Conservation (phyloP, 768 basidiomycete genomes). For the Mycena galericulata region DNA sequence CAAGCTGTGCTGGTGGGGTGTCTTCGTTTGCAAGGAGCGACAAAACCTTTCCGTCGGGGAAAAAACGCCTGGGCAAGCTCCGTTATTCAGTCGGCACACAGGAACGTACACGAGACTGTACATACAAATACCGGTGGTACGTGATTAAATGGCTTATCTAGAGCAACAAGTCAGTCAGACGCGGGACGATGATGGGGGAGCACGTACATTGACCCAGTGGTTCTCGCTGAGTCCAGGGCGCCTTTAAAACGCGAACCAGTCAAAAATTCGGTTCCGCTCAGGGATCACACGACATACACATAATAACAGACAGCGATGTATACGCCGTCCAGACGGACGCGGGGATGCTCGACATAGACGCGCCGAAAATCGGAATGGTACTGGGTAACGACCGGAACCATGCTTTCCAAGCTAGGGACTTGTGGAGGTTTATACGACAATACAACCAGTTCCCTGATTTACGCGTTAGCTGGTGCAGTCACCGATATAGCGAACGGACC, state of each 20-base stretch:
- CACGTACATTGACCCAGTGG: conserved; percentile 85
- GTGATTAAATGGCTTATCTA: conserved; percentile 89
- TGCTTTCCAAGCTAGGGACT: conserved; percentile 62
- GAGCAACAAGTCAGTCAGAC: conserved; percentile 20
- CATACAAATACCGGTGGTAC: conserved; percentile 92
- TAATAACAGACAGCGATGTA: conserved; percentile 95
- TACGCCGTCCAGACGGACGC: conserved; percentile 87
- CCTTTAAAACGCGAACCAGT: conserved; percentile 49
- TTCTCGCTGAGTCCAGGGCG: conserved; percentile 86
- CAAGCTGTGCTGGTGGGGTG: conserved; percentile 72
- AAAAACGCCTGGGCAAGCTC: conserved; percentile 83
- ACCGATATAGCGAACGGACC: conserved; percentile 54
- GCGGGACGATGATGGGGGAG: conserved; percentile 1
- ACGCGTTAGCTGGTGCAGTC: background rate
- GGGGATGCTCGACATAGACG: conserved; percentile 85
- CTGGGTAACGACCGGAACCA: conserved; percentile 62
- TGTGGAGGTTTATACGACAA: conserved; percentile 82
- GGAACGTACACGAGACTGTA: background rate
- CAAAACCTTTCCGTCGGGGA: conserved; percentile 86
- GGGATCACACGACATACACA: conserved; percentile 59
- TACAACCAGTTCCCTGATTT: conserved; percentile 70
- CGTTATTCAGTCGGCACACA: background rate
- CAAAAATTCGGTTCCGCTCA: conserved; percentile 24
- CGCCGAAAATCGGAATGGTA: conserved; percentile 78
- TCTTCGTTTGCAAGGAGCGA: conserved; percentile 90